Base-by-base conservation (phyloP, 2,329 filamentous ascomycete species). In the Colletotrichum siamense region DNA sequence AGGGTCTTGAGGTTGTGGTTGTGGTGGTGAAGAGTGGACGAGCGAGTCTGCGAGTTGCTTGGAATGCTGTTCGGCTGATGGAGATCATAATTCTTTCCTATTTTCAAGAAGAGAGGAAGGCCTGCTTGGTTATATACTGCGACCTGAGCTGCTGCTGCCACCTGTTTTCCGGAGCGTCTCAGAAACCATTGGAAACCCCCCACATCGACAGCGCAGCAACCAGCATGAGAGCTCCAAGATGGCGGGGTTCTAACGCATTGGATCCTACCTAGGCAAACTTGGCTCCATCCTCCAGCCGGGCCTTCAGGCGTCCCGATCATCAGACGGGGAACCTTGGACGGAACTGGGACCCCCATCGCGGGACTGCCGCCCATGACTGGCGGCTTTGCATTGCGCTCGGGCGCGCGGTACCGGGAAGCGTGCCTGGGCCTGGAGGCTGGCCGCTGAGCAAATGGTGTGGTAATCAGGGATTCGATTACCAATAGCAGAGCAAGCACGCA, bases 311-410 rank as follows among this genome's bases (percentile, higher is more conserved):
- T 52, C 64, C 69, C 69, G 64, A 69, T 73, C 64, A 76, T 73
- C 44, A 69, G 57, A 76, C 57, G 49, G 57, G 94, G 89, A 2
- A 69, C 71, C 16, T 78, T 55, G 77, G 69, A 10, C 49, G 52
- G 57, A 81, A 26, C 34, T 52, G 18, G 57, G 15, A 10, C 18
- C 30, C 6, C 26, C 57, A 30, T 28, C 26, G 59, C 9, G 18
- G 18, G 10, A 15, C 13, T 22, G 49, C 12, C 57, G 24, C n/a
- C 32, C 59, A 34, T 34, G 59, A 63, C 59, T 63, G 59, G 59
- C 28, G 28, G 59, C 59, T 63, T 63, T n/a, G 22, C 59, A 61
- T n/a, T n/a, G 12, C 26, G 28, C 57, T 61, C 57, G 57, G 26
- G 57, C 57, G 57, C 57, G 28, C 16, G 57, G 15, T 52, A 52